Base-by-base conservation (phyloP, 495 filamentous ascomycete genomes). In the Neurospora sp. region DNA sequence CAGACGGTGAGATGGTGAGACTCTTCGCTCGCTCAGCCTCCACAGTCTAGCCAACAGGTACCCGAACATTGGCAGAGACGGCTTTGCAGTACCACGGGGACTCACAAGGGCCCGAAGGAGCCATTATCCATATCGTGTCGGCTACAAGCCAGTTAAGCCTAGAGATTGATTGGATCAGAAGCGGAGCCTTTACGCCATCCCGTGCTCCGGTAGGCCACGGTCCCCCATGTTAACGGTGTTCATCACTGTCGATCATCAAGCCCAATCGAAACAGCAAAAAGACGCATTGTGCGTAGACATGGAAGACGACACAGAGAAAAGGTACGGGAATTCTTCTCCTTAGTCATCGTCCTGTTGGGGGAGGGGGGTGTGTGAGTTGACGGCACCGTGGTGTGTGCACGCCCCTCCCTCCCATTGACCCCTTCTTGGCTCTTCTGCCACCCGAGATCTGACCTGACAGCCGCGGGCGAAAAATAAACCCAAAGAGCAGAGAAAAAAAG, bases 241-340 rank as follows among this genome's bases (percentile, higher is more conserved):
- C 74, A 72, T 78, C 76, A 76, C 74, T 75, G 82, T 72, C 79
- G 81, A 83, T 83, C 82, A 70, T 65, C 74, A 71, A 75, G 69
- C 71, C 69, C 74, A 71, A 75, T 70, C 71, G 73, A 77, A 77
- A 45, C 74, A 72, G 75, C 71, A 61, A 71, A 72, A 65, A 35
- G 31, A 65, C 53, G 53, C 44, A 39, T 65, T 68, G 20, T 45
- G 18, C n/a, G 27, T 59, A 10, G 35, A n/a, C 44, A 37, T 22
- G 53, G 53, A 31, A 5, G 53, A 65, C 53, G 53, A 65, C 14
- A 35, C 14, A 65, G 14, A 65, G 22, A 65, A 59, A 35, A 65
- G 27, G 53, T 65, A 65, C 53, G 53, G 53, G 53, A 37, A 65
- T 65, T 35, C 27, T 65, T 65, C 22, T 59, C 20, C 20, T 27